A percentile compares a stretch with the other conserved stretches of the same genome.
phyloP scores from a whole-genome alignment of 2,329 filamentous ascomycete genomes.

The Atkinsonella texensis region DNA sequence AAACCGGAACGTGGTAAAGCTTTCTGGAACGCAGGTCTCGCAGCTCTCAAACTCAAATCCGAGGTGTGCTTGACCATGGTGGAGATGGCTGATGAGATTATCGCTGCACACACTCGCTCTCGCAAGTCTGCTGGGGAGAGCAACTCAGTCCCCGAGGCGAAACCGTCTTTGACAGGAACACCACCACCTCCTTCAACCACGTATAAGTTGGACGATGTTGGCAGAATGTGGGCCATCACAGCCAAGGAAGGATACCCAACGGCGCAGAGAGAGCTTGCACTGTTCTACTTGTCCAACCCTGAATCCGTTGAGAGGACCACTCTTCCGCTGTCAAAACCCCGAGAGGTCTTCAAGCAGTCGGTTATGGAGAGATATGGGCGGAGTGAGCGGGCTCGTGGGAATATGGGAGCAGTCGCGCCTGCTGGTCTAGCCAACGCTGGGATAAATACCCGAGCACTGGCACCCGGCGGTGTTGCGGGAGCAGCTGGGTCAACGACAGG shows the following conservation, averaged over 20 bases:
- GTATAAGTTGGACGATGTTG: conserved; percentile 68
- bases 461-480: conserved; percentile 8
- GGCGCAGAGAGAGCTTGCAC: conserved; percentile 83
- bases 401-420: conserved; percentile 12
- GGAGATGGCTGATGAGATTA: conserved; percentile 44
- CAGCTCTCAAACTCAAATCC: conserved; percentile 77
- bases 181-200: conserved; percentile 42
- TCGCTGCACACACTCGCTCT: conserved; percentile 51
- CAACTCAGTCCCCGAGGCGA: conserved; percentile 15
- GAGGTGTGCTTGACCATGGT: conserved; percentile 75
- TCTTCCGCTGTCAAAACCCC: conserved; percentile 69
- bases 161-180: conserved; percentile 26
- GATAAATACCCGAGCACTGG: conserved; percentile 13
- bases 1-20: conserved; percentile 58
- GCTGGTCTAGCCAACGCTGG: conserved; percentile 15
- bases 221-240: conserved; percentile 81
- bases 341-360: conserved; percentile 82
- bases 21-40: conserved; percentile 82
- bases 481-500: conserved; percentile 13
- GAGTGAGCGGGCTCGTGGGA: conserved; percentile 16
- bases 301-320: conserved; percentile 73
- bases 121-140: conserved; percentile 34
- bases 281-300: conserved; percentile 86
- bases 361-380: conserved; percentile 61
- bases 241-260: conserved; percentile 77